Conservation (phyloP, 2,329 filamentous ascomycete species). For the Pseudogymnoascus sp. region DNA sequence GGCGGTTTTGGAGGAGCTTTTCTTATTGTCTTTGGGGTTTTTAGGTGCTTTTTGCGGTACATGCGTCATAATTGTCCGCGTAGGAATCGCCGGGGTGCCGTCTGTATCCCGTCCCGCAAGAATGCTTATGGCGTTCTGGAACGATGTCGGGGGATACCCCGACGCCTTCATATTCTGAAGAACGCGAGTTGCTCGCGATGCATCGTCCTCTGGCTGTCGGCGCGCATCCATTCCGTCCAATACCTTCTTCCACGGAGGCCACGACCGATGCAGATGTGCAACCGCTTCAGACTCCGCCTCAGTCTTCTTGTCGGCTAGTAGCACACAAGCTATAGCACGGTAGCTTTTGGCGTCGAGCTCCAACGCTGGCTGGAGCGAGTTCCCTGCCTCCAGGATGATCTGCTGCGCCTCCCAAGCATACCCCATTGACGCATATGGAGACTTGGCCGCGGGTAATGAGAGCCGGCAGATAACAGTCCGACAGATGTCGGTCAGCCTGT, state of each 20-base stretch:
- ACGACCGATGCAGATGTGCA: conserved; percentile 41
- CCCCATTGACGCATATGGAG: conserved; percentile 32
- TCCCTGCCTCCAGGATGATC: conserved; percentile 44
- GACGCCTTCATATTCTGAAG: conserved; percentile 48
- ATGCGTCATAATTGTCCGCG: conserved; percentile 29
- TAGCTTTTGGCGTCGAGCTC: conserved; percentile 46
- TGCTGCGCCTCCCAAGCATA: conserved; percentile 53
- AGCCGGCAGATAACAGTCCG: conserved; percentile 35
- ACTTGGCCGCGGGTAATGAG: conserved; percentile 27
- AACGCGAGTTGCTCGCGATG: conserved; percentile 45
- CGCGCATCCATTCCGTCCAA: conserved; percentile 53
- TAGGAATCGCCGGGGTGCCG: conserved; percentile 50
- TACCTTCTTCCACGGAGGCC: conserved; percentile 52
- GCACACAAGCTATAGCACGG: conserved; percentile 43
- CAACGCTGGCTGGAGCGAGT: conserved; percentile 39
- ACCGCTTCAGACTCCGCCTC: conserved; percentile 41
- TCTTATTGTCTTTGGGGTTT: background rate
- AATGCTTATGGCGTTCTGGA: conserved; percentile 43
- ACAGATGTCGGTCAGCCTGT: conserved; percentile 28
- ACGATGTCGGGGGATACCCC: conserved; percentile 39
- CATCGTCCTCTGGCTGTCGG: conserved; percentile 41
- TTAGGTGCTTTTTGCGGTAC: background rate
- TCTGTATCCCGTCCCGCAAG: conserved; percentile 45
- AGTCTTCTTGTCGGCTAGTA: conserved; percentile 47
- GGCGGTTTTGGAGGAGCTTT: background rate